Conservation (phyloP, 225 moss, liverwort and hornwort species). For the Ulota crispa region DNA sequence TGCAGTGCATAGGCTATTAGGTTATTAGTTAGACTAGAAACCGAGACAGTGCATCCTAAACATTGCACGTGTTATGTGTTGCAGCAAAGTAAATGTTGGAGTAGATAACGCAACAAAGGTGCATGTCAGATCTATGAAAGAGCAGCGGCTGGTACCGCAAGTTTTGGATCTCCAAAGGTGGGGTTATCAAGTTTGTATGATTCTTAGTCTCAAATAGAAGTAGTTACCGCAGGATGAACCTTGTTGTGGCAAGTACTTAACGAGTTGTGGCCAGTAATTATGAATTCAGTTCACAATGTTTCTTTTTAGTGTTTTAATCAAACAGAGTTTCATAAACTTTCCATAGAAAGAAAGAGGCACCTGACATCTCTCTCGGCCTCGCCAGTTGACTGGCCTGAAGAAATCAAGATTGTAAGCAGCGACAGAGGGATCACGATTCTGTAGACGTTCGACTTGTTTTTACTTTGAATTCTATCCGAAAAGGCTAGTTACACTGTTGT, state of each 20-base stretch:
- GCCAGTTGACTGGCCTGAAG: too few species aligned
- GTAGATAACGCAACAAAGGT: constrained; percentile 1
- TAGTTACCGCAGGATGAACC: background rate
- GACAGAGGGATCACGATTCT: background rate
- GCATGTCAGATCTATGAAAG: background rate
- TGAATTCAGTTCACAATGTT: background rate
- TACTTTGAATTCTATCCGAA: background rate
- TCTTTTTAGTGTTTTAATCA: background rate
- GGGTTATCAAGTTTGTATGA: background rate
- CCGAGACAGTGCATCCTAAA: background rate
- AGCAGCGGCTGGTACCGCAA: background rate
- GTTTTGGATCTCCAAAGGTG: constrained; percentile 10
- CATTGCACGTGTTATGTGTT: background rate
- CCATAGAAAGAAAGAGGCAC: background rate
- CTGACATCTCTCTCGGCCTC: background rate
- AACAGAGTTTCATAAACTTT: background rate
- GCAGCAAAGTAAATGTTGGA: constrained; percentile 40
- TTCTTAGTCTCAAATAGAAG: background rate
- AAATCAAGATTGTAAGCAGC: background rate
- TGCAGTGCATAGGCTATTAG: background rate
- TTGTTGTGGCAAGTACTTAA: background rate
- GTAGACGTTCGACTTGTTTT: background rate
- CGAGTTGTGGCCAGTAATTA: background rate
- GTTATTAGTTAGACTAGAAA: background rate
- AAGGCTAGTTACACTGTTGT: background rate